These are phyloP conservation scores for Penicillium silybi DNA, from an alignment of 495 filamentous ascomycete genomes.

Conservation along the genomic window DNA sequence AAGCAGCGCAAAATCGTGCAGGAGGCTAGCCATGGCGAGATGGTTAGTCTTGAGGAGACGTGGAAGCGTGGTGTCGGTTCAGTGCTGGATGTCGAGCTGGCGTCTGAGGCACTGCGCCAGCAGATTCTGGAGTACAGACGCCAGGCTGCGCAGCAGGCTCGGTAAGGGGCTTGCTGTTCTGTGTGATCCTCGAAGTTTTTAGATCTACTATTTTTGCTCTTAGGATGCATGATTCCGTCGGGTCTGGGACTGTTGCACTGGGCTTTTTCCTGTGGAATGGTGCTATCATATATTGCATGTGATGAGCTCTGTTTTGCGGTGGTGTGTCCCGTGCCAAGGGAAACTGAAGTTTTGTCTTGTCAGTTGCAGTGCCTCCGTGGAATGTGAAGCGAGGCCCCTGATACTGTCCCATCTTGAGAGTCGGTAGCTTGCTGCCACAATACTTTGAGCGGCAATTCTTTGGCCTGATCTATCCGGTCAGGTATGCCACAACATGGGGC, in stretches of 20 bases:
- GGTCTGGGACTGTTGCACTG: not conserved
- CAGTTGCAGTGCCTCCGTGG: not conserved
- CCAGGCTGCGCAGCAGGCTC: conserved; percentile 35
- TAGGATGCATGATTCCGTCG: not conserved
- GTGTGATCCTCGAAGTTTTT: not conserved
- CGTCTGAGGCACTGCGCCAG: conserved; percentile 62
- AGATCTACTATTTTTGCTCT: not conserved
- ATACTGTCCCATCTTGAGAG: not conserved
- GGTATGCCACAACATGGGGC: not conserved
- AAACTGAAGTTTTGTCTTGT: not conserved
- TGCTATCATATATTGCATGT: not conserved
- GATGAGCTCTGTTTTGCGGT: not conserved
- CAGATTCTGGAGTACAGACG: conserved; percentile 57
- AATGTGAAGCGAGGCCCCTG: not conserved
- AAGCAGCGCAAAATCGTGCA: conserved; percentile 66
- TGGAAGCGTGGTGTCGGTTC: conserved; percentile 71
- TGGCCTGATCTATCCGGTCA: not conserved
- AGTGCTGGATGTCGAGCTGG: conserved; percentile 71
- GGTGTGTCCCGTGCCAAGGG: not conserved
- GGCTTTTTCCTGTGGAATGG: not conserved
- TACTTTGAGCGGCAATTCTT: not conserved
- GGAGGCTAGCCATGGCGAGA: conserved; percentile 62
- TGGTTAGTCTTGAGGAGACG: conserved; percentile 63
- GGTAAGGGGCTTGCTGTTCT: conserved; percentile 8
- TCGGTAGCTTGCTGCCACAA: not conserved